Evolutionary conservation across 1,284 basidiomycete genomes (phyloP), one percentile per base, ranked within the genome.

Genomic region (Amylostereum areolatum): DNA sequence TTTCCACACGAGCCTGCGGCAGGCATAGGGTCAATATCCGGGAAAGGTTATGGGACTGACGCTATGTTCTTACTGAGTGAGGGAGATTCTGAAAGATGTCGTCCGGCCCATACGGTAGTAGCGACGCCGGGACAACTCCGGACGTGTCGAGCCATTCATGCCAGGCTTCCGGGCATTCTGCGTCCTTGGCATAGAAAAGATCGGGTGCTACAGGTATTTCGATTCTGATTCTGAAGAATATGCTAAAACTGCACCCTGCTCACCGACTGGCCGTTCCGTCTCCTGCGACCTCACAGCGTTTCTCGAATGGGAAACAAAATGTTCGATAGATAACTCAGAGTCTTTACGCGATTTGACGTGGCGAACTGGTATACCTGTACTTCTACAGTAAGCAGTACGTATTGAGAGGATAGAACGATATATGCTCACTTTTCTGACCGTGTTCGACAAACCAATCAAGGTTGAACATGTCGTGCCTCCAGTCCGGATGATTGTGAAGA

Each of bases 161-260:
- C 85, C 86, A 90, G 57, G 67, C 58, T 25, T 57, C 24, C 0
- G 87, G 88, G 60, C 86, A 89, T 8, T 75, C 67, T 1, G 75
- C 73, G 58, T 90, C 88, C 60, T 90, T 90, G 25, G 83, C 86
- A 56, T 90, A 90, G 8, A 81, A 67, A 25, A 82, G 5, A 25
- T 28, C 25, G 6, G 28, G 25, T 4, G n/a, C 30, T 18, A 18
- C 18, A 18, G 18, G 18, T 18, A 18, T 18, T 18, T 18, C 18
- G 18, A 18, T 18, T 18, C 18, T 1, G 18, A 18, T 18, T 18
- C 18, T 18, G 18, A 18, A 18, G 18, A 18, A 18, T 18, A 18
- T 18, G 18, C 18, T 18, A 18, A 18, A 18, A 1, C 18, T 18
- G 18, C 18, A 18, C 1, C 18, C 18, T 18, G 18, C 18, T 18